These are phyloP conservation scores for Naganishia antarctica DNA, from an alignment of 768 basidiomycete genomes.

Conservation along the genomic window DNA sequence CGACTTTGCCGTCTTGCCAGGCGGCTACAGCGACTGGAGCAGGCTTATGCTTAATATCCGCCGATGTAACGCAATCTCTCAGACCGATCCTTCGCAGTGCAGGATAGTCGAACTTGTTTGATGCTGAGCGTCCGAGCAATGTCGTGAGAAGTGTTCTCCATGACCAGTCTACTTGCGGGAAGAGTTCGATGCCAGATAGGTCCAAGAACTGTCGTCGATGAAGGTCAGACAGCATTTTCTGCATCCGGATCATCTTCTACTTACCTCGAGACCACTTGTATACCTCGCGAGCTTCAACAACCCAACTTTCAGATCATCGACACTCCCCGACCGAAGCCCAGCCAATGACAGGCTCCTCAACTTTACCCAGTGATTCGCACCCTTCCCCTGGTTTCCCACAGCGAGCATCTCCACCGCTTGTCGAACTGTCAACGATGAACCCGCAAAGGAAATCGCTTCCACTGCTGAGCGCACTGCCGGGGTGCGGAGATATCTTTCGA, in stretches of 20 bases:
- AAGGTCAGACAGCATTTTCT: neutral
- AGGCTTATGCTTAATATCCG: too few relatives aligned
- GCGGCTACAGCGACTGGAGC: too few relatives aligned
- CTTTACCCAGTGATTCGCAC: neutral
- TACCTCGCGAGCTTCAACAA: constrained; percentile 9
- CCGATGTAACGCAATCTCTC: neutral
- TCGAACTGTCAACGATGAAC: neutral
- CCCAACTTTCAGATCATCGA: constrained; percentile 13
- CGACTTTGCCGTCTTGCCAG: neutral
- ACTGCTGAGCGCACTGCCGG: neutral
- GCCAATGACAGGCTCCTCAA: constrained; percentile 5
- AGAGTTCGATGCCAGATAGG: constrained; percentile 5
- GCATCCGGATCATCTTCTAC: neutral
- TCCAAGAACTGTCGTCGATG: constrained; percentile 6
- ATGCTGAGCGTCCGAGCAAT: neutral
- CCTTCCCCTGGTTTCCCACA: neutral
- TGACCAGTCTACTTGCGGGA: neutral
- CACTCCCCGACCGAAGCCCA: constrained; percentile 1
- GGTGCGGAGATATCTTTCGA: neutral
- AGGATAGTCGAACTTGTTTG: neutral
- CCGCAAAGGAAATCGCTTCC: constrained; percentile 10
- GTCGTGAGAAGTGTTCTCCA: constrained; percentile 11
- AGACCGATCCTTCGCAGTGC: neutral
- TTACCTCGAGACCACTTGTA: constrained; percentile 6
- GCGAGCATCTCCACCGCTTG: constrained; percentile 7